Base-by-base conservation (phyloP, 2,329 filamentous ascomycete species). In the Zymoseptoria ardabiliae region DNA sequence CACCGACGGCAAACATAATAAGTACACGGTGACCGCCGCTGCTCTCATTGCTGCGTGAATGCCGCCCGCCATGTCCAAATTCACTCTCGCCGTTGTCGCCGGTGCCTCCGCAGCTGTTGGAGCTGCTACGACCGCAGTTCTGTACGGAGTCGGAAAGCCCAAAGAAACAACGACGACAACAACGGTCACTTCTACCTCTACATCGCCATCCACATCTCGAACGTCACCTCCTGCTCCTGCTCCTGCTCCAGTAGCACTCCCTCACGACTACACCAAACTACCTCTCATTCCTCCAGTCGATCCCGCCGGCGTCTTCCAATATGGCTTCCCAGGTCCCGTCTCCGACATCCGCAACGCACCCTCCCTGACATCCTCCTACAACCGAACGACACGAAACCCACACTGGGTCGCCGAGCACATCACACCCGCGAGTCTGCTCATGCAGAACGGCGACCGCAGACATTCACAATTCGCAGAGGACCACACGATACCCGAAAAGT, bases 321-420 rank as follows among this genome's bases (percentile, higher is more conserved):
- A 81, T 69, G 79, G 94, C 69, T 97, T 97, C 76, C 93, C 94
- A 0, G 94, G 94, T 60, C 94, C 94, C 30, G 79, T 96, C 48
- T 82, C 87, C 69, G 94, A 99, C 76, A 81, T 96, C 50, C 87
- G 91, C 58, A 82, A 82, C 58, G 87, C 91, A 45, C 79, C 85
- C 23, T 89, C 90, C 35, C 83, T 97, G 57, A 83, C 92, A 65
- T 96, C 92, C 30, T 87, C 89, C 68, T 99, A 88, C 82, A 93
- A 99, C 77, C 90, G 94, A 25, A 87, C 90, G 62, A 88, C 86
- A 50, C 86, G 92, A 72, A 99, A 99, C 77, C 94, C 94, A 28
- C 83, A 89, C 73, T 99, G 93, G 93, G 94, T 79, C 20, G 77
- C 88, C 64, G 94, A 99, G 79, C 94, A 99, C 80, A 97, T 99